These are phyloP conservation scores for Mycena crocata DNA, from an alignment of 768 basidiomycete genomes.

Conservation along the genomic window DNA sequence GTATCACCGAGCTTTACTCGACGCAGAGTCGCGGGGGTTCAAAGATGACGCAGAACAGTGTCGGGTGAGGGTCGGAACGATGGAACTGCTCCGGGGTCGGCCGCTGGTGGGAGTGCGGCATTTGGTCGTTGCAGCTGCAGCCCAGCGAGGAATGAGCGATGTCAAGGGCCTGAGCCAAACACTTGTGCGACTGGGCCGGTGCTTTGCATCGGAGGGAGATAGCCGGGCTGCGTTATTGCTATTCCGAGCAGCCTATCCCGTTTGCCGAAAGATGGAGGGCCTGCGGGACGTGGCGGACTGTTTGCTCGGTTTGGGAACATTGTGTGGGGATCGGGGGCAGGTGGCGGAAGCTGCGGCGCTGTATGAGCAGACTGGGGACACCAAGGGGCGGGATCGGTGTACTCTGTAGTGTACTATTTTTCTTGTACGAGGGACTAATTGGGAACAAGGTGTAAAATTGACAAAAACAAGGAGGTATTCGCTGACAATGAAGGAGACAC, in stretches of 20 bases:
- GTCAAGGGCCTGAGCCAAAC: conserved; percentile 31
- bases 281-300: conserved; percentile 23
- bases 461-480: too few relatives aligned
- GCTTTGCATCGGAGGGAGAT: conserved; percentile 24
- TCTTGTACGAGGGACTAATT: too few relatives aligned
- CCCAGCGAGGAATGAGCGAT: conserved; percentile 27
- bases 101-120: conserved; percentile 24
- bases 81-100: conserved; percentile 20
- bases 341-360: conserved; percentile 18
- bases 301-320: conserved; percentile 20
- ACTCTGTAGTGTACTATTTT: too few relatives aligned
- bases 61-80: conserved; percentile 28
- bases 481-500: not conserved
- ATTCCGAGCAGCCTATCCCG: conserved; percentile 28
- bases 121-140: conserved; percentile 27
- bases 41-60: conserved; percentile 27
- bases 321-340: conserved; percentile 10
- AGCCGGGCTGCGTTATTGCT: conserved; percentile 11
- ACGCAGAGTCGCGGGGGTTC: conserved; percentile 21
- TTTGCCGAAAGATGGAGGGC: conserved; percentile 21
- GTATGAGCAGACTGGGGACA: conserved; percentile 26
- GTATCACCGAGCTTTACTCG: conserved; percentile 22
- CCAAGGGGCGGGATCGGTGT: conserved; percentile 6
- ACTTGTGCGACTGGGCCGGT: conserved; percentile 30
- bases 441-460: too few relatives aligned